Conservation (phyloP, 331 rosid species). For the Arachis monticola region DNA sequence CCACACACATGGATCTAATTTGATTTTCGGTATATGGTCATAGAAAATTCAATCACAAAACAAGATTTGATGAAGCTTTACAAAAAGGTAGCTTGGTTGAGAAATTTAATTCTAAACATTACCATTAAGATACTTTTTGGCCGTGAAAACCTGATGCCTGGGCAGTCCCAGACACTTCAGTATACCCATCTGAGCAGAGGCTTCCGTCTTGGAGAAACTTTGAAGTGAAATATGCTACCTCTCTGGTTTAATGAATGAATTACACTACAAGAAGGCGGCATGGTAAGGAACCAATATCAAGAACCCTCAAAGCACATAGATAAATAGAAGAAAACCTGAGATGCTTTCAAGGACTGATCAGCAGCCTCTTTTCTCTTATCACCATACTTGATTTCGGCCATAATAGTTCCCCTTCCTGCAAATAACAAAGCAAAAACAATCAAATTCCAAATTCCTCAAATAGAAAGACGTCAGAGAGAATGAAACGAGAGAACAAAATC, state of each 20-base stretch:
- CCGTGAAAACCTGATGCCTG: conserved; percentile 34
- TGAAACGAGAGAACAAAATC: no score
- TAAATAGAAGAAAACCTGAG: no score
- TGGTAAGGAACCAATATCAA: no score
- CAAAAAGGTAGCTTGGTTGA: not conserved
- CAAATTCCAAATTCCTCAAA: no score
- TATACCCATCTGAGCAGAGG: conserved; percentile 47
- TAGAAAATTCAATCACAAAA: not conserved
- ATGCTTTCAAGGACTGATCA: no score
- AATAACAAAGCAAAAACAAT: no score
- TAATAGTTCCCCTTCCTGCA: no score
- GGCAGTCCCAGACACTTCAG: conserved; percentile 46
- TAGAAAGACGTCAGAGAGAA: no score
- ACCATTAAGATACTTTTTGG: conserved; percentile 57
- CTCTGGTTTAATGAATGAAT: not conserved
- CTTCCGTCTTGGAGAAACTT: conserved; percentile 31
- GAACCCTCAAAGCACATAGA: no score
- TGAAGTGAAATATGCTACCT: conserved; percentile 11
- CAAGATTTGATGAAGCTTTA: not conserved
- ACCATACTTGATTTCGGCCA: no score
- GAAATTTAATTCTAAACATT: conserved; percentile 9
- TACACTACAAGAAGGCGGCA: no score
- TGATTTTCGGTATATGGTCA: not conserved
- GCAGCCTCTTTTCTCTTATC: no score
- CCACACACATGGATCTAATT: not conserved